phyloP scores from a whole-genome alignment of 2,329 filamentous ascomycete genomes.

The Metarhizium brunneum region DNA sequence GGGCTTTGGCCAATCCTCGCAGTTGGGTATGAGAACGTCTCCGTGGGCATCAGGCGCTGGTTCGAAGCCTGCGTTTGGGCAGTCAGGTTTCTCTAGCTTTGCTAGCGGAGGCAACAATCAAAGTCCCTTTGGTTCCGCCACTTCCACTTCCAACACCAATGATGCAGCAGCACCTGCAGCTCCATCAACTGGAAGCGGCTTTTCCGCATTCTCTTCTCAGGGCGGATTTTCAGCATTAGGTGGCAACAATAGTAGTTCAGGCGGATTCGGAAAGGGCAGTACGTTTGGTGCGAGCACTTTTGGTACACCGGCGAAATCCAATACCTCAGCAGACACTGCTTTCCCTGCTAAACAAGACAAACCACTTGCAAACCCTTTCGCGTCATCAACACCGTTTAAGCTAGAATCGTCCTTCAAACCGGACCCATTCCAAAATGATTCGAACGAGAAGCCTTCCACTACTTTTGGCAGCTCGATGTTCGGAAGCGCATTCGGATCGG shows the following conservation, averaged over 20 bases:
- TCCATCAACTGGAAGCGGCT: conserved; percentile 35
- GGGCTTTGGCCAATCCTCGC: conserved; percentile 44
- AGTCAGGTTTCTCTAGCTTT: conserved; percentile 38
- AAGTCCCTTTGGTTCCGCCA: conserved; percentile 29
- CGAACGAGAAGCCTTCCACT: conserved; percentile 40
- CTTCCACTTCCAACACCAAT: conserved; percentile 2
- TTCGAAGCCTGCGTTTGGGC: conserved; percentile 42
- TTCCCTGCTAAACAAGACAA: conserved; percentile 20
- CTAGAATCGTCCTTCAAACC: conserved; percentile 58
- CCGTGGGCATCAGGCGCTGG: conserved; percentile 37
- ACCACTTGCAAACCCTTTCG: conserved; percentile 5
- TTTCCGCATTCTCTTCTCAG: conserved; percentile 44
- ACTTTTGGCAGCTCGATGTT: conserved; percentile 42
- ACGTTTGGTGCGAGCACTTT: conserved; percentile 29
- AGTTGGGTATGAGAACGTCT: conserved; percentile 38
- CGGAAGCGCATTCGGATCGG: conserved; percentile 50
- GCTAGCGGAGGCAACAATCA: conserved; percentile 23
- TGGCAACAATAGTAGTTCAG: conserved; percentile 23
- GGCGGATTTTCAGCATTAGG: conserved; percentile 45
- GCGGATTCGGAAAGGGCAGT: conserved; percentile 26
- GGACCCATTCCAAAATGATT: conserved; percentile 52
- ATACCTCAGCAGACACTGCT: conserved; percentile 14
- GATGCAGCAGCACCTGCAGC: conserved; percentile 17
- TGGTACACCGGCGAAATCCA: conserved; percentile 13
- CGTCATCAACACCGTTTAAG: conserved; percentile 48